Evolutionary conservation across 2,329 filamentous ascomycete species (phyloP), one percentile per base, ranked within the genome.

Genomic region (Calonectria montana): DNA sequence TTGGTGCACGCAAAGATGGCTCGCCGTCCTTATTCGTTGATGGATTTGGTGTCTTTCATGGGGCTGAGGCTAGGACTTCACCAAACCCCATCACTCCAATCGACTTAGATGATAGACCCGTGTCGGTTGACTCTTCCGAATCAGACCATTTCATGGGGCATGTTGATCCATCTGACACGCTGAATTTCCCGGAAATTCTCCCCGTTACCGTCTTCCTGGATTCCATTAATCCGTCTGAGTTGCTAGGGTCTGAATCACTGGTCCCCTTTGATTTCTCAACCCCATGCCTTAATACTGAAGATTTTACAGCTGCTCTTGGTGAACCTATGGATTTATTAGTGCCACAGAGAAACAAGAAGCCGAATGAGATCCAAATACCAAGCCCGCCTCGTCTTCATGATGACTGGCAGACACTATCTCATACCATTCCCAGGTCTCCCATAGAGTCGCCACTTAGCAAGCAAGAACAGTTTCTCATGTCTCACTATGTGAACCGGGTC

Each of bases 401-500:
- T 65, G 50, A 47, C 10, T 70, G 62, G 62, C 48, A 67, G 10
- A 35, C 43, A 4, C n/a, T 62, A 25, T n/a, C 43, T n/a, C 62
- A 62, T 18, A 27, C 63, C 12, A 67, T 72, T 23, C 55, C 73
- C 3, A 47, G 62, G 9, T 69, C 61, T 45, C 69, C 71, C 3
- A n/a, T 43, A 2, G 64, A 62, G 23, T 71, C 67, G 12, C 61
- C 55, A 4, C 47, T 76, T 9, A 64, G 72, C 4, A 63, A 69
- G 0, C 72, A 72, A 45, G 78, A 80, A 7, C 71, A 71, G 1
- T 80, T 77, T 50, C 73, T 80, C 25, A 75, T 80, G 62, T 69
- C 77, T 2, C 76, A 79, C 57, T 80, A 80, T 31, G 64, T 70
- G 6, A 73, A 80, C 8, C 72, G 71, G 16, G 78, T 77, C 2